Evolutionary conservation across 225 moss, liverwort and hornwort species (phyloP).

Genomic region (Marchantia paleacea): DNA sequence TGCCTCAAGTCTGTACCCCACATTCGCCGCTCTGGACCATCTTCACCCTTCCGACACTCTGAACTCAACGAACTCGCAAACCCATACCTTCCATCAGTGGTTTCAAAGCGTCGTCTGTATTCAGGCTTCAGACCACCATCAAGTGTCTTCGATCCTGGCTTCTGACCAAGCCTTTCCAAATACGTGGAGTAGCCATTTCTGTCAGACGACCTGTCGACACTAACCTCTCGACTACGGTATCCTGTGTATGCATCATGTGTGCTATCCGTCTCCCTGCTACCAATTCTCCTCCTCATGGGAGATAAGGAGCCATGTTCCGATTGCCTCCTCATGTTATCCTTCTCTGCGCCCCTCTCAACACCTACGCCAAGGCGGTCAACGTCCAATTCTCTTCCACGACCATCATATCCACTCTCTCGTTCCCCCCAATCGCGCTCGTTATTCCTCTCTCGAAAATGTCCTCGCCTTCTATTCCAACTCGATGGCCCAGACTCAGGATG

Average conservation of each 20-base stretch:
- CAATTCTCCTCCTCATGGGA: conserved; percentile 21
- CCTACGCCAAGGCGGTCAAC: conserved; percentile 2
- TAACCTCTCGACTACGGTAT: conserved; percentile 29
- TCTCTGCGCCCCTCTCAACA: conserved; percentile 21
- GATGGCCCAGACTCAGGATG: conserved; percentile 24
- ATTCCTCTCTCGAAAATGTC: conserved; percentile 14
- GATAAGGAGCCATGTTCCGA: conserved; percentile 24
- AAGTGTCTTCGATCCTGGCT: background rate
- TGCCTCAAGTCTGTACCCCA: conserved; percentile 30
- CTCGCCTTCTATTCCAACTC: conserved; percentile 5
- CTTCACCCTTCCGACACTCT: conserved; percentile 20
- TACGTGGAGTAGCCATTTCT: conserved; percentile 26
- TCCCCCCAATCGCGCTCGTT: conserved; percentile 19
- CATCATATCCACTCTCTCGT: conserved; percentile 19
- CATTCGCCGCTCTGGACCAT: conserved; percentile 14
- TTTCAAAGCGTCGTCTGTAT: conserved; percentile 31
- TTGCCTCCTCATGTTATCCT: conserved; percentile 8
- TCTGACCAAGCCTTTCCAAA: conserved; percentile 24
- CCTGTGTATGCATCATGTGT: conserved; percentile 4
- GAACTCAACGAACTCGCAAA: background rate
- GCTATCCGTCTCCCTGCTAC: conserved; percentile 28
- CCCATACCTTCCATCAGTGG: conserved; percentile 18
- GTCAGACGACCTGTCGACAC: conserved; percentile 30
- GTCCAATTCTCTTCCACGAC: conserved; percentile 22
- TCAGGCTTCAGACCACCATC: conserved; percentile 31